These are phyloP conservation scores for Podaxis mareebaensis DNA, from an alignment of 768 basidiomycete genomes.

Conservation along the genomic window DNA sequence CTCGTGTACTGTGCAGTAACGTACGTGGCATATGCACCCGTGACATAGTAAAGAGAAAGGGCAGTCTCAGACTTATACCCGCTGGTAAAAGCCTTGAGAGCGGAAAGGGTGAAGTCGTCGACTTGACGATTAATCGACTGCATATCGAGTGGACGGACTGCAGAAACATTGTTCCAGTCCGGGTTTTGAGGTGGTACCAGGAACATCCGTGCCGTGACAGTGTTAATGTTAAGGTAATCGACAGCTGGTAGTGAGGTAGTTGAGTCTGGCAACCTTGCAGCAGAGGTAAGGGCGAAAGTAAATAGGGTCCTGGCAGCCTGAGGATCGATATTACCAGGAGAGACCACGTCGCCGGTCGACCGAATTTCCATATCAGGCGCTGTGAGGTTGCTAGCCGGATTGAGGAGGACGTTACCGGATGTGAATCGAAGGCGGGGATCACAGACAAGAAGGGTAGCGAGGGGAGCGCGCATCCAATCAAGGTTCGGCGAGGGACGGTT, in stretches of 20 bases:
- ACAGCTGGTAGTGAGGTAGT: no score
- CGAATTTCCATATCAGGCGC: not conserved
- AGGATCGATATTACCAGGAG: not conserved
- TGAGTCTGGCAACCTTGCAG: not conserved
- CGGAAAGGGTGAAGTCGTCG: constrained; percentile 4
- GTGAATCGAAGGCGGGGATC: not conserved
- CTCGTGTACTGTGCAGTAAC: not conserved
- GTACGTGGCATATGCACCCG: not conserved
- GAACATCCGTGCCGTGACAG: not conserved
- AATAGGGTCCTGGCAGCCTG: not conserved
- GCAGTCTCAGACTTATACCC: not conserved
- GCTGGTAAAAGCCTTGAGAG: constrained; percentile 6
- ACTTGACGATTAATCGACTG: not conserved
- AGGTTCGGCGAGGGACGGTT: no score
- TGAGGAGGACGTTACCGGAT: not conserved
- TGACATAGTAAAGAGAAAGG: no score
- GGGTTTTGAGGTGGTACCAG: not conserved
- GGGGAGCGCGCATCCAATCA: not conserved
- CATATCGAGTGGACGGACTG: not conserved
- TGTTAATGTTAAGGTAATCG: not conserved
- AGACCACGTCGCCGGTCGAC: not conserved
- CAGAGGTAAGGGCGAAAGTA: not conserved
- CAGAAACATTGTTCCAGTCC: not conserved
- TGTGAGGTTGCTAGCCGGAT: not conserved
- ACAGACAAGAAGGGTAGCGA: not conserved